Evolutionary conservation across 192 early-diverging fungal genomes (phyloP).

Genomic region (Cetraspora pellucida): DNA sequence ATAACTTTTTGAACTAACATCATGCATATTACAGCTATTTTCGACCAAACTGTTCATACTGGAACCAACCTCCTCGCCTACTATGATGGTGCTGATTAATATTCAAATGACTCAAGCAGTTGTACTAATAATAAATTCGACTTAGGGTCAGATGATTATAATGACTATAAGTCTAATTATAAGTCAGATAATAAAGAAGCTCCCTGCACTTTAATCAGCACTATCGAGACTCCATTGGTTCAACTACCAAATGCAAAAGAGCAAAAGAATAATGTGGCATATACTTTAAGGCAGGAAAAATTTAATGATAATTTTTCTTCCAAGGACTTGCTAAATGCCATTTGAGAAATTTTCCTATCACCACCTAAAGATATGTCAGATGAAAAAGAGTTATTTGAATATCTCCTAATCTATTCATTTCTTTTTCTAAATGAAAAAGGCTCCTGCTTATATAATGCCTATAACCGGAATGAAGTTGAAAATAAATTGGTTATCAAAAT

Average conservation of each 20-base stretch:
- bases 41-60: too few species aligned
- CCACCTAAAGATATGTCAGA: conserved; percentile 20
- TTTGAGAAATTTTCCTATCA: conserved; percentile 5
- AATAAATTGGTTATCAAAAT: conserved; percentile 29
- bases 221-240: conserved; percentile 1
- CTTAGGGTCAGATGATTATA: too few species aligned
- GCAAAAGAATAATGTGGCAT: background rate
- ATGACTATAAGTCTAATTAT: conserved; percentile 3
- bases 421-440: conserved; percentile 26
- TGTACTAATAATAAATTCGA: too few species aligned
- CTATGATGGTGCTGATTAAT: too few species aligned
- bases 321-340: background rate
- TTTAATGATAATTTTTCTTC: background rate
- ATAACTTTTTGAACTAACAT: too few species aligned
- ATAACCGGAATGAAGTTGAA: background rate
- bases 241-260: background rate
- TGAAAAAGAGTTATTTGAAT: conserved; percentile 16
- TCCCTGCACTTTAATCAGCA: conserved; percentile 1
- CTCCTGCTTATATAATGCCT: conserved; percentile 6
- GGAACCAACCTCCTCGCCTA: too few species aligned
- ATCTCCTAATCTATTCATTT: conserved; percentile 1
- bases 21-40: too few species aligned
- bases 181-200: conserved; percentile 8
- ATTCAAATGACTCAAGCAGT: too few species aligned
- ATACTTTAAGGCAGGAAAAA: conserved; percentile 15